Evolutionary conservation across 2,329 filamentous ascomycete species (phyloP).

Genomic region (Paraphoma chrysanthemicola): DNA sequence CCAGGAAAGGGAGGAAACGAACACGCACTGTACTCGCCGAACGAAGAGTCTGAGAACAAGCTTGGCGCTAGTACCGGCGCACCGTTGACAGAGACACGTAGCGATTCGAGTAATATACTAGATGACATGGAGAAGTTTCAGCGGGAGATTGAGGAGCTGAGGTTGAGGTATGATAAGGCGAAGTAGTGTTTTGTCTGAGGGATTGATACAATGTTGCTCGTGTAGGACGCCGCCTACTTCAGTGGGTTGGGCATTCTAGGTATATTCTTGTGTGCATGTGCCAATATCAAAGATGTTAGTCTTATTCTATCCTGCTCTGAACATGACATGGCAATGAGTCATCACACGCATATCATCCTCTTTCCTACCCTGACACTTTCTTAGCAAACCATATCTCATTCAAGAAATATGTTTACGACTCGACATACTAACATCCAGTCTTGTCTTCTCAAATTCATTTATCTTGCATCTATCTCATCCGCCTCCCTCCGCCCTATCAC

Average conservation of each 20-base stretch:
- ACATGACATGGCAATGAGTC: not conserved
- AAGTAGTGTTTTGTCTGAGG: constrained; percentile 7
- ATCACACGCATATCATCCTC: too few relatives aligned
- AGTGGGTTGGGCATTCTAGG: not conserved
- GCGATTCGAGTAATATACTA: constrained; percentile 38
- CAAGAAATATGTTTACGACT: too few relatives aligned
- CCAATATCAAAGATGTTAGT: not conserved
- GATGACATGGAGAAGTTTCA: constrained; percentile 51
- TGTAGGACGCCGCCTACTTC: too few relatives aligned
- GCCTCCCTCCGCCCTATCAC: too few relatives aligned
- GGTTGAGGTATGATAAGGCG: constrained; percentile 32
- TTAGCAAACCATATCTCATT: too few relatives aligned
- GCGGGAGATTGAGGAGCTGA: constrained; percentile 48
- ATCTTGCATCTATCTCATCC: too few relatives aligned
- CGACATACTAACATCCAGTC: too few relatives aligned
- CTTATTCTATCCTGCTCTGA: not conserved
- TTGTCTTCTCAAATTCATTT: too few relatives aligned
- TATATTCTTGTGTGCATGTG: not conserved
- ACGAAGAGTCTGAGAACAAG: constrained; percentile 32
- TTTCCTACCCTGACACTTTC: too few relatives aligned
- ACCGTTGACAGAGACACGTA: constrained; percentile 8
- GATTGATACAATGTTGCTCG: too few relatives aligned
- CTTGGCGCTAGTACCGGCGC: constrained; percentile 3
- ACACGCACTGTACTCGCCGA: constrained; percentile 33
- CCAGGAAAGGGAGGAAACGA: constrained; percentile 26